A percentile compares a stretch with the other conserved stretches of the same genome.
Evolutionary conservation across 139 green algal species (phyloP).

Genomic region (Edaphochlamys debaryana): DNA sequence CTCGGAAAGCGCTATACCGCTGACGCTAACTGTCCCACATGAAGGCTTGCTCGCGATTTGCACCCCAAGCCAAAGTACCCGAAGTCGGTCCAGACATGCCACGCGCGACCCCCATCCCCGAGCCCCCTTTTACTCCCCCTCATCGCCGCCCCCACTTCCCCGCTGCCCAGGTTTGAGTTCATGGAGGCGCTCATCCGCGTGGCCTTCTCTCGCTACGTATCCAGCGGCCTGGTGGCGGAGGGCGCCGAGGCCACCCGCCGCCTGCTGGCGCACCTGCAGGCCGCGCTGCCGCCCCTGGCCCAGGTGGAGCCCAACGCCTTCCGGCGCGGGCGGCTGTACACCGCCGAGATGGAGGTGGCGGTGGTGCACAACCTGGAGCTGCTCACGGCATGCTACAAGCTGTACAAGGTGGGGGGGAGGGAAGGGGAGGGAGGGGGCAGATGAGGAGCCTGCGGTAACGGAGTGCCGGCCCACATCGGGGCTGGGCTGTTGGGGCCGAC

Average conservation of each 20-base stretch:
- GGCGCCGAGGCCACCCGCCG: conserved; percentile 1
- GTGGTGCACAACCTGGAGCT: conserved; percentile 30
- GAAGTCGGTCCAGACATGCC: too few relatives aligned
- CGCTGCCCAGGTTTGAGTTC: conserved; percentile 44
- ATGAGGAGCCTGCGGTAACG: neutral
- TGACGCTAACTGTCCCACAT: too few relatives aligned
- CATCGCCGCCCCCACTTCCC: too few relatives aligned
- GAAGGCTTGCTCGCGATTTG: too few relatives aligned
- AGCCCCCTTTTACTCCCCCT: too few relatives aligned
- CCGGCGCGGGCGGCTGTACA: conserved; percentile 28
- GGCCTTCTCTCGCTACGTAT: conserved; percentile 26
- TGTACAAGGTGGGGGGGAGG: conserved; percentile 13
- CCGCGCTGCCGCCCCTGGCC: neutral
- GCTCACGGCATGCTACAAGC: conserved; percentile 2
- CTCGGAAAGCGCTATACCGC: too few relatives aligned
- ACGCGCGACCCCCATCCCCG: too few relatives aligned
- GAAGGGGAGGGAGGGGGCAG: neutral
- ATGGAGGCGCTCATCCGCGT: conserved; percentile 25
- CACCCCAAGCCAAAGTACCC: too few relatives aligned
- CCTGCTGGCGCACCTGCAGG: neutral
- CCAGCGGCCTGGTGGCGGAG: neutral
- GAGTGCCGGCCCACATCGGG: neutral
- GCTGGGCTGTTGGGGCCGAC: too few relatives aligned
- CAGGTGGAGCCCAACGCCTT: conserved; percentile 29
- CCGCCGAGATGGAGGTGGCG: conserved; percentile 20